Evolutionary conservation across 495 filamentous ascomycete genomes (phyloP).

Genomic region (Hypoxylon cercidicola): DNA sequence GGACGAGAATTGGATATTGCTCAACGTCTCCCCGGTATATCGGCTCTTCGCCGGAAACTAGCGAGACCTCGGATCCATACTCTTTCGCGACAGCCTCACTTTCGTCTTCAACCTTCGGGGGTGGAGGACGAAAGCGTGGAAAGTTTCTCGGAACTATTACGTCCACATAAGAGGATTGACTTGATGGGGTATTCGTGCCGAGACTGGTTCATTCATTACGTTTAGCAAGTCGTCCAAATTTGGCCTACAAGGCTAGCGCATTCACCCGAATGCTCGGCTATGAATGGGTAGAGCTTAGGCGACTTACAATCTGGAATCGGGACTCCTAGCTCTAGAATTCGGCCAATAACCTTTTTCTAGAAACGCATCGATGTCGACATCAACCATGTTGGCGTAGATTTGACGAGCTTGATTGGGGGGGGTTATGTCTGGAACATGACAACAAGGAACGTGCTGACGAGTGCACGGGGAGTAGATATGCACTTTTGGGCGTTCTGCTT

Average conservation of each 20-base stretch:
- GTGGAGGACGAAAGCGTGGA: conserved; percentile 42
- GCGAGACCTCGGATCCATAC: conserved; percentile 43
- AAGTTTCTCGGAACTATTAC: conserved; percentile 19
- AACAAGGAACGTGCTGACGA: conserved; percentile 15
- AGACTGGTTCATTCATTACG: conserved; percentile 25
- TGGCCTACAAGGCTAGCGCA: background rate
- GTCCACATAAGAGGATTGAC: conserved; percentile 31
- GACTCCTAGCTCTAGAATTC: conserved; percentile 54
- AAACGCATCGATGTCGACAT: conserved; percentile 51
- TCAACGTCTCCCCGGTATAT: conserved; percentile 55
- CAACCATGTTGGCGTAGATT: conserved; percentile 48
- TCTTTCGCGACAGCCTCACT: conserved; percentile 57
- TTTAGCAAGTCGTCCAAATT: conserved; percentile 22
- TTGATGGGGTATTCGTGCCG: conserved; percentile 18
- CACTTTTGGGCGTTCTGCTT: conserved; percentile 13
- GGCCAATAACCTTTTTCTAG: conserved; percentile 55
- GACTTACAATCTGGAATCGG: conserved; percentile 50
- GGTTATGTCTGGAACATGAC: conserved; percentile 30
- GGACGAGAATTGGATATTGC: conserved; percentile 53
- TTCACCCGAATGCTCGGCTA: conserved; percentile 8
- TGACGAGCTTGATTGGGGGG: conserved; percentile 24
- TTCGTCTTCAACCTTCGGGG: conserved; percentile 60
- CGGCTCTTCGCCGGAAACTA: conserved; percentile 51
- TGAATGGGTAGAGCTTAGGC: conserved; percentile 7
- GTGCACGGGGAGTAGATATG: conserved; percentile 21